A percentile compares a stretch with the other conserved stretches of the same genome.
phyloP scores from a whole-genome alignment of 2,329 filamentous ascomycete species.

The Xylariaceae sp. region DNA sequence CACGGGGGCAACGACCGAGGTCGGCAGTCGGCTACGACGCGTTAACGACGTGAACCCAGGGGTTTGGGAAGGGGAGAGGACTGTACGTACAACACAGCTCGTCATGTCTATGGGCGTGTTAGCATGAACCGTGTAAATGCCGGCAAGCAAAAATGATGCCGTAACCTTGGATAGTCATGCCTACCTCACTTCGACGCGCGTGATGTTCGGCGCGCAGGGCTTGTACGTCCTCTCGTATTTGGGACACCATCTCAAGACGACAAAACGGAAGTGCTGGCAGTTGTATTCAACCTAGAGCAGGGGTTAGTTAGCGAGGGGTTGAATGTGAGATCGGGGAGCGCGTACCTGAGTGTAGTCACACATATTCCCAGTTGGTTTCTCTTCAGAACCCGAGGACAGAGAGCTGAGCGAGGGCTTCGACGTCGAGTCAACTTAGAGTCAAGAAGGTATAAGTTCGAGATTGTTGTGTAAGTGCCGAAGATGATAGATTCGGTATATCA shows the following conservation, averaged over 20 bases:
- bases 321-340: not conserved
- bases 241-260: constrained; percentile 34
- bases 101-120: constrained; percentile 26
- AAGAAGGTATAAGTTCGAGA: no score
- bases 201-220: constrained; percentile 32
- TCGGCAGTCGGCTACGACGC: constrained; percentile 30
- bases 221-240: constrained; percentile 34
- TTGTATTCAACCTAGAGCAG: constrained; percentile 32
- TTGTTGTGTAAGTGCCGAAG: no score
- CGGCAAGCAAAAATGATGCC: not conserved
- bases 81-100: constrained; percentile 31
- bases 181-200: constrained; percentile 33
- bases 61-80: not conserved
- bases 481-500: no score
- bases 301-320: constrained; percentile 2
- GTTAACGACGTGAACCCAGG: not conserved
- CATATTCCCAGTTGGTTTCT: constrained; percentile 21
- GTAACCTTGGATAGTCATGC: not conserved
- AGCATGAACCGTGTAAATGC: not conserved
- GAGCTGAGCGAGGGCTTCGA: no score
- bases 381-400: not conserved
- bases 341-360: constrained; percentile 35
- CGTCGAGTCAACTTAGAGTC: no score
- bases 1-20: constrained; percentile 31
- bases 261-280: constrained; percentile 34